A percentile compares a stretch with the other conserved stretches of the same genome.
Evolutionary conservation across 495 filamentous ascomycete genomes (phyloP).

Genomic region (Tetracladium setigerum): DNA sequence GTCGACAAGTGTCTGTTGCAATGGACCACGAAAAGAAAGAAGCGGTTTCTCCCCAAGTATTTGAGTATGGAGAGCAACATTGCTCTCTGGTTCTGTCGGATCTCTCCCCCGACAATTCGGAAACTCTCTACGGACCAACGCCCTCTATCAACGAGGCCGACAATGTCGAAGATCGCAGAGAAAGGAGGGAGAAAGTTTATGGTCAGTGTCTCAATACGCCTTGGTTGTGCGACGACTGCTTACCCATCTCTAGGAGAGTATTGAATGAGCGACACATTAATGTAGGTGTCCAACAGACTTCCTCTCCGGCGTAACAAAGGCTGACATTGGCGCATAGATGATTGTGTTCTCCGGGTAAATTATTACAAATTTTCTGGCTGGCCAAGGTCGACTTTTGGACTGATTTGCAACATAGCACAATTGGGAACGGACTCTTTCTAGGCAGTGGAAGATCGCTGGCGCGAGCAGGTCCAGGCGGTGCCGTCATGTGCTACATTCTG

Average conservation of each 20-base stretch:
- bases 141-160: constrained; percentile 22
- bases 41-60: constrained; percentile 19
- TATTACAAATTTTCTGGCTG: too few species aligned
- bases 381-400: neutral
- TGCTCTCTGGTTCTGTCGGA: too few species aligned
- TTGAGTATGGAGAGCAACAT: constrained; percentile 11
- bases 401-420: constrained; percentile 14
- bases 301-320: neutral
- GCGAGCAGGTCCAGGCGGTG: constrained; percentile 29
- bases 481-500: constrained; percentile 32
- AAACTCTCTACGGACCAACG: neutral
- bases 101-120: neutral
- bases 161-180: constrained; percentile 19
- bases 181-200: constrained; percentile 26
- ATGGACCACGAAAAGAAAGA: constrained; percentile 32
- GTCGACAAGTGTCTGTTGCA: neutral
- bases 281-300: constrained; percentile 12
- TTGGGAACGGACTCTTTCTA: constrained; percentile 32
- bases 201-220: constrained; percentile 15
- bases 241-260: constrained; percentile 21
- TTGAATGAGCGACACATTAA: constrained; percentile 32
- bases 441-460: constrained; percentile 29
- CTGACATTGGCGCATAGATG: constrained; percentile 18
- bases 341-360: constrained; percentile 34
- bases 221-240: neutral